A percentile compares a stretch with the other conserved stretches of the same genome.
These are phyloP conservation scores for Cerioporus squamosus DNA, from an alignment of 1,284 basidiomycete species.

Conservation along the genomic window DNA sequence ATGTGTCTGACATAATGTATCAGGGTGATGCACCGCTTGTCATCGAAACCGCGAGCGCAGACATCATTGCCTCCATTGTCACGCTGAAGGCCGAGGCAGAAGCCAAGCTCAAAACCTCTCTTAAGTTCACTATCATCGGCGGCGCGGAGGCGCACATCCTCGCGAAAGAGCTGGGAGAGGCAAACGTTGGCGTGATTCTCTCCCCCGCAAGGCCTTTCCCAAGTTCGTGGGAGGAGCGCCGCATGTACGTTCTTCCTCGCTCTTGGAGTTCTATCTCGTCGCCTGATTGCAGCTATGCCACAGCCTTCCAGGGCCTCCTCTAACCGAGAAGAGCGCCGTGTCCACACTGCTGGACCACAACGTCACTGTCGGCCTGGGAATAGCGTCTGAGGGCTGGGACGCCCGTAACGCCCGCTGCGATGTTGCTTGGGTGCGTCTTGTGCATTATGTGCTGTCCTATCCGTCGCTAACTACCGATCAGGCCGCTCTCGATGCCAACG, in stretches of 20 bases:
- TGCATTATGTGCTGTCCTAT: too few relatives aligned
- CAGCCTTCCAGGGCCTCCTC: constrained; percentile 72
- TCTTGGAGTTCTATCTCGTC: constrained; percentile 11
- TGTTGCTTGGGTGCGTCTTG: constrained; percentile 60
- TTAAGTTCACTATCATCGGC: constrained; percentile 72
- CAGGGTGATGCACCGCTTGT: constrained; percentile 61
- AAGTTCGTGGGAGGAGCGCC: constrained; percentile 66
- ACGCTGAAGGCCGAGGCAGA: constrained; percentile 77
- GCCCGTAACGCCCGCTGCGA: constrained; percentile 76
- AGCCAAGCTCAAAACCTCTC: constrained; percentile 39
- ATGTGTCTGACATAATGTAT: not conserved
- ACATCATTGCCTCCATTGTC: constrained; percentile 75
- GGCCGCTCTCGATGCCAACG: constrained; percentile 32
- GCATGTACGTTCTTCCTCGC: constrained; percentile 50
- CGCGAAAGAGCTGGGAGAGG: constrained; percentile 71
- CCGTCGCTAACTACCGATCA: not conserved
- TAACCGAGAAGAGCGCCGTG: constrained; percentile 61
- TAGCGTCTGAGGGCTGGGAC: constrained; percentile 57
- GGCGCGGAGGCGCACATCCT: constrained; percentile 76
- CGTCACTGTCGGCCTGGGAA: constrained; percentile 72
- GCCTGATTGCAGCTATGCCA: constrained; percentile 11
- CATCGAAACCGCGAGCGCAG: constrained; percentile 71
- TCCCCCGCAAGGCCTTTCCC: constrained; percentile 64
- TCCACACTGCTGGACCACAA: constrained; percentile 58
- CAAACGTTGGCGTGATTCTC: constrained; percentile 77